A percentile compares a stretch with the other conserved stretches of the same genome.
Conservation (phyloP, 2,329 filamentous ascomycete genomes). For the Diaporthe ampelina region DNA sequence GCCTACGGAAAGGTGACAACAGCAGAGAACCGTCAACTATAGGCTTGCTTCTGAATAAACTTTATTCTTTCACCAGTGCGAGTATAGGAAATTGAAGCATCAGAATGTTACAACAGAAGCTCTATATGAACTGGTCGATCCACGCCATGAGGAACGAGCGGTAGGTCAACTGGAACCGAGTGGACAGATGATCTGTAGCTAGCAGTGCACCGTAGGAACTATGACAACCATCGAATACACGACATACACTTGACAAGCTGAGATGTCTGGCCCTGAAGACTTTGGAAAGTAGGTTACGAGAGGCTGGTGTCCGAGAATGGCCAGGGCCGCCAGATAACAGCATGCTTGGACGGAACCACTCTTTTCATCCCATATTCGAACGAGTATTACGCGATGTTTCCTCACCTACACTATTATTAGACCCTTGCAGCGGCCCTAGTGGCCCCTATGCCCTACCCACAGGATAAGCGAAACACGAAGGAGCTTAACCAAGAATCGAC, state of each 20-base stretch:
- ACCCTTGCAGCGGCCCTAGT: background rate
- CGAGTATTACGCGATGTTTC: background rate
- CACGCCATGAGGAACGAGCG: too few species aligned
- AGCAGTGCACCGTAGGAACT: too few species aligned
- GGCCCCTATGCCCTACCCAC: background rate
- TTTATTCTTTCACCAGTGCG: background rate
- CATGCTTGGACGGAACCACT: background rate
- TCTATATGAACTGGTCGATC: too few species aligned
- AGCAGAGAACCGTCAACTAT: background rate
- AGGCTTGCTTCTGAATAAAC: too few species aligned
- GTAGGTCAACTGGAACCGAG: too few species aligned
- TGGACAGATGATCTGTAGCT: too few species aligned
- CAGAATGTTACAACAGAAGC: too few species aligned
- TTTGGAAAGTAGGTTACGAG: background rate
- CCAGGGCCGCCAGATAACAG: background rate
- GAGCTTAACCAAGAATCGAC: background rate
- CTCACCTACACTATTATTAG: conserved; percentile 10
- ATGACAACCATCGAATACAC: too few species aligned
- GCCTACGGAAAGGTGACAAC: background rate
- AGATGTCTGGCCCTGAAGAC: background rate
- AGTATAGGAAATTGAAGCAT: background rate
- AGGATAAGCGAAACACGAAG: background rate
- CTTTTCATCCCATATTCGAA: background rate
- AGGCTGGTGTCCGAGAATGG: background rate
- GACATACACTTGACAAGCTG: too few species aligned